Evolutionary conservation across 148 eudicot species (phyloP).

Genomic region (Spergularia marina): DNA sequence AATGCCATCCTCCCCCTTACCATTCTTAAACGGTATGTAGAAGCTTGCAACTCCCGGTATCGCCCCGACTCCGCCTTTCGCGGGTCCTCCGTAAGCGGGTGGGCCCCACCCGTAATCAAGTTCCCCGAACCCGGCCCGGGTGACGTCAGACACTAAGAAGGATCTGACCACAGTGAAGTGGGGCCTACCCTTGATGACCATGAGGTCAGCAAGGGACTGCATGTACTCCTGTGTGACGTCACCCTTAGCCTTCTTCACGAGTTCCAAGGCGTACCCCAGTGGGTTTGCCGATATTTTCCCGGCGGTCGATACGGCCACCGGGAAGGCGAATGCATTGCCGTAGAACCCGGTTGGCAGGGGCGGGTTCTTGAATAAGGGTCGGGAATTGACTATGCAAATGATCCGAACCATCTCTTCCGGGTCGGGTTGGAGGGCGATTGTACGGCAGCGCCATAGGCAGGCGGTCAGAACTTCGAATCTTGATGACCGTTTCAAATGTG

Average conservation of each 20-base stretch:
- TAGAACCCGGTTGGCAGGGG: constrained; percentile 43
- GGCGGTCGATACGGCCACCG: constrained; percentile 33
- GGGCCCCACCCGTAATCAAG: constrained; percentile 56
- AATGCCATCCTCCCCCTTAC: constrained; percentile 29
- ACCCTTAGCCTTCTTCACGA: constrained; percentile 39
- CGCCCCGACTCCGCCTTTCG: constrained; percentile 29
- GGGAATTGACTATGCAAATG: constrained; percentile 22
- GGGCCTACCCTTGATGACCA: constrained; percentile 37
- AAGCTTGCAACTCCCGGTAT: constrained; percentile 31
- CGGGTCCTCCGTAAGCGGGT: constrained; percentile 33
- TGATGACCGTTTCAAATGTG: constrained; percentile 13
- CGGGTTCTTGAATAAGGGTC: constrained; percentile 25
- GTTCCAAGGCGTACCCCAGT: constrained; percentile 39
- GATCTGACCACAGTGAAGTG: constrained; percentile 24
- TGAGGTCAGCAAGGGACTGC: constrained; percentile 37
- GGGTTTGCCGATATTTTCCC: constrained; percentile 29
- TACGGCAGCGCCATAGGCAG: constrained; percentile 44
- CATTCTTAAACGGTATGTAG: constrained; percentile 26
- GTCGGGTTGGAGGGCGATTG: constrained; percentile 35
- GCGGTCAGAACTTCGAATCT: constrained; percentile 48
- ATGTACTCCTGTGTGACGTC: constrained; percentile 40
- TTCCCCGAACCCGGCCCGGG: constrained; percentile 24
- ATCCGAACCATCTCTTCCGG: constrained; percentile 37
- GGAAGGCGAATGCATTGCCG: constrained; percentile 40
- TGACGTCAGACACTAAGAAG: constrained; percentile 35